Conservation (phyloP, 345 rosid species). For the Sonneratia caseolaris region DNA sequence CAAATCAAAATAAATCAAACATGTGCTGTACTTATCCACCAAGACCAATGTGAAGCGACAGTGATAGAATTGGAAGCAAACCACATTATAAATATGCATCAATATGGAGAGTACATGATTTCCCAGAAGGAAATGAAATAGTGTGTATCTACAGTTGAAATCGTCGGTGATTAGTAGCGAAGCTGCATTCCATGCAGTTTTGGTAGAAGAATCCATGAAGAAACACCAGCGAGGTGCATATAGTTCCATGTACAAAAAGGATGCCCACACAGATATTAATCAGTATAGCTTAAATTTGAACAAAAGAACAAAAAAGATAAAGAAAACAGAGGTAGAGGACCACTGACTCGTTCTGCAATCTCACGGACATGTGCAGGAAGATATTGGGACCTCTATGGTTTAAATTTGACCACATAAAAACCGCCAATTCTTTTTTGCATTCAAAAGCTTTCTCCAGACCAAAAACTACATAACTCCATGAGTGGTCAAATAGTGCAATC, state of each 20-base stretch:
- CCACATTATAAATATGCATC: neutral
- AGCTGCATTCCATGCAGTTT: no score
- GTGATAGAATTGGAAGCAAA: neutral
- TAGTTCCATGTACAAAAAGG: no score
- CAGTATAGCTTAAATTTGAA: no score
- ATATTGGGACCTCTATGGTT: neutral
- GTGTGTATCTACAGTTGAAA: neutral
- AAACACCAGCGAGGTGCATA: no score
- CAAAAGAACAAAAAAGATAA: no score
- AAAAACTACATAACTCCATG: neutral
- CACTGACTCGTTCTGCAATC: no score
- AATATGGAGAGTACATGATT: neutral
- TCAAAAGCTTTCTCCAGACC: neutral
- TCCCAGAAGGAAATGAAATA: neutral
- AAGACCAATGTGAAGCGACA: neutral
- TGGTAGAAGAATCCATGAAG: no score
- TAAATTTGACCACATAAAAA: no score
- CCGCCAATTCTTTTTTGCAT: neutral
- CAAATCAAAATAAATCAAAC: neutral
- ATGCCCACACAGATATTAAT: neutral
- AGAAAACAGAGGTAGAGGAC: no score
- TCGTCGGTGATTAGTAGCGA: neutral
- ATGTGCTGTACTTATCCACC: constrained; percentile 2
- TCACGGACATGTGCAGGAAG: neutral
- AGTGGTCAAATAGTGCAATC: neutral